Percentiles rank a stretch among this genome's conserved stretches.
Conservation (phyloP, 163 green algal genomes). For the Coccomyxa subellipsoidea region DNA sequence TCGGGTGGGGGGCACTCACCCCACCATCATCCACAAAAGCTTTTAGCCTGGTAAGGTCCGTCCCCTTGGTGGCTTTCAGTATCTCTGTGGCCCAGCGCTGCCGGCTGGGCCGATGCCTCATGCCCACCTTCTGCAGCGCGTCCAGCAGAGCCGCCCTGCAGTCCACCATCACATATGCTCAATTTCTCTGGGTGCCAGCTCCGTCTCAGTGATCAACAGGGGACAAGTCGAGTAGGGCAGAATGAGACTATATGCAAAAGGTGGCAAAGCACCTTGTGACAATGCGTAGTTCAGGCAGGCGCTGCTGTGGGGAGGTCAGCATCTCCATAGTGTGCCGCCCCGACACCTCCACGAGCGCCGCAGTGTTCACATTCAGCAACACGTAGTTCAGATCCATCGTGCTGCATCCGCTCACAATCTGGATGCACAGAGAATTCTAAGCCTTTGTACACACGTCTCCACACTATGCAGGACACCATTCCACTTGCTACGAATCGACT, state of each 20-base stretch:
- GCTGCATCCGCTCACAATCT: slow-evolving; percentile 24
- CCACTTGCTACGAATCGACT: no score
- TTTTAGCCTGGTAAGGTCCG: slow-evolving; percentile 53
- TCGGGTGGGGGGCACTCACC: background rate
- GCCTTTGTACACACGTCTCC: background rate
- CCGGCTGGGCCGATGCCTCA: slow-evolving; percentile 44
- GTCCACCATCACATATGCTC: no score
- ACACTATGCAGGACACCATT: no score
- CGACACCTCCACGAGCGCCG: slow-evolving; percentile 45
- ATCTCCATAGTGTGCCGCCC: slow-evolving; percentile 3
- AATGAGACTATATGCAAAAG: background rate
- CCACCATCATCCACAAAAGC: slow-evolving; percentile 24
- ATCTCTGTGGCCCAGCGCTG: slow-evolving; percentile 42
- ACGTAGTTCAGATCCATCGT: slow-evolving; percentile 56
- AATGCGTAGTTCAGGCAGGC: background rate
- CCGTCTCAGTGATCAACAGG: background rate
- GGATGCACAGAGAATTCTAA: background rate
- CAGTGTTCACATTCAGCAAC: slow-evolving; percentile 44
- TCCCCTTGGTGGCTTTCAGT: slow-evolving; percentile 39
- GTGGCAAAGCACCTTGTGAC: background rate
- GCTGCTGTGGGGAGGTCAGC: background rate
- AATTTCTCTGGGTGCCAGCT: background rate
- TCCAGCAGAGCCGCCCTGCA: slow-evolving; percentile 55
- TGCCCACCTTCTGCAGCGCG: slow-evolving; percentile 57
- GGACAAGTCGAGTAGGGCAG: background rate